phyloP scores from a whole-genome alignment of 208 protist genomes.

The Angomonas deanei region DNA sequence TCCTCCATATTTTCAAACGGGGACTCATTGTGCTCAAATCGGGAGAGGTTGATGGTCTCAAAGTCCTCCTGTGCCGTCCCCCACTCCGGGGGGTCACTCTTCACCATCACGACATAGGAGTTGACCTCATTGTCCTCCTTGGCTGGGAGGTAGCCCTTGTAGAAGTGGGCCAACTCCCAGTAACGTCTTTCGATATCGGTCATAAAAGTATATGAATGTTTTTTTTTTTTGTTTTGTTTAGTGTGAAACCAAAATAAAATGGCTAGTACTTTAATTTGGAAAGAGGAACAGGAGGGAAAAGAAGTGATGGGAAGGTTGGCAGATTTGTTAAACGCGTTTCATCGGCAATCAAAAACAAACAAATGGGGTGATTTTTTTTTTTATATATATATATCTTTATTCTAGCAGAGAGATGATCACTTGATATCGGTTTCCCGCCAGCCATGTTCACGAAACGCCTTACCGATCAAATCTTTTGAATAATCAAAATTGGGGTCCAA shows the following conservation, averaged over 20 bases:
- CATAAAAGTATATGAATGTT: slow-evolving; percentile 27
- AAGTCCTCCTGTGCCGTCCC: not conserved
- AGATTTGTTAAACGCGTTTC: not conserved
- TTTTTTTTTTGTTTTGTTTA: not conserved
- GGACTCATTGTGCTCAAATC: not conserved
- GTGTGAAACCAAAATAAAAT: not conserved
- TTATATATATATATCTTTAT: no score
- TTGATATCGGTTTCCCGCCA: slow-evolving; percentile 1
- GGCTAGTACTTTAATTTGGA: not conserved
- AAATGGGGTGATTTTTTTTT: no score
- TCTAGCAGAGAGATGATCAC: no score
- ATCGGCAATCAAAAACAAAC: no score
- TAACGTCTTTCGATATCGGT: slow-evolving; percentile 23
- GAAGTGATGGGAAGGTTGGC: not conserved
- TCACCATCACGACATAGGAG: slow-evolving; percentile 51
- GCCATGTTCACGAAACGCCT: slow-evolving; percentile 3
- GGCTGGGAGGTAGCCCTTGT: slow-evolving; percentile 67
- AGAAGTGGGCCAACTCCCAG: slow-evolving; percentile 51
- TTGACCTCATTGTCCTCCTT: slow-evolving; percentile 31
- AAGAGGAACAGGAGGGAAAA: not conserved
- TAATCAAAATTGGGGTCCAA: slow-evolving; percentile 32
- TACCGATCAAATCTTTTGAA: slow-evolving; percentile 17
- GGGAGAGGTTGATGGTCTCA: not conserved
- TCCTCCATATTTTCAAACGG: not conserved
- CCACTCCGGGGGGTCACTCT: not conserved